These are phyloP conservation scores for Salix koriyanagi DNA, from an alignment of 345 rosid genomes.

Conservation along the genomic window DNA sequence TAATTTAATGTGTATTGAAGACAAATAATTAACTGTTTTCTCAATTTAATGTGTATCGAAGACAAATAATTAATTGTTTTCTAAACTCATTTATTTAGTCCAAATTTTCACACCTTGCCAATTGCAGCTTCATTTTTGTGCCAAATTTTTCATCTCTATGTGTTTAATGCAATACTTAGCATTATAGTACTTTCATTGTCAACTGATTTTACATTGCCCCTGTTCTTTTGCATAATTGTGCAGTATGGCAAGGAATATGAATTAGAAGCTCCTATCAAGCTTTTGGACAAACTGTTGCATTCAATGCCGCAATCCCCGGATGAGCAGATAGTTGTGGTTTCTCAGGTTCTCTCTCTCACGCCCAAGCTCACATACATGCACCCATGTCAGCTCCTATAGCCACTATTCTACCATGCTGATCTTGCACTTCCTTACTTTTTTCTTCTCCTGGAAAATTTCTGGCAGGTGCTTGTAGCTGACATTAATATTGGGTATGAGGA, in stretches of 20 bases:
- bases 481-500: slow-evolving; percentile 93
- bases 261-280: slow-evolving; percentile 92
- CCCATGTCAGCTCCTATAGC: neutral
- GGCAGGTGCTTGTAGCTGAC: slow-evolving; percentile 92
- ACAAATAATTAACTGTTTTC: neutral
- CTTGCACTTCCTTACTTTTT: neutral
- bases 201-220: neutral
- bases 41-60: neutral
- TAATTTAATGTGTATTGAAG: neutral
- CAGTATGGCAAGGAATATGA: slow-evolving; percentile 98
- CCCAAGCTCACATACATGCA: neutral
- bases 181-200: neutral
- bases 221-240: neutral
- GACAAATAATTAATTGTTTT: neutral
- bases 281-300: slow-evolving; percentile 85
- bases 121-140: neutral
- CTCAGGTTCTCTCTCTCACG: slow-evolving; percentile 50
- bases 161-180: neutral
- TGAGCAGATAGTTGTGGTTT: slow-evolving; percentile 88
- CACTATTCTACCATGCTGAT: neutral
- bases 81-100: neutral
- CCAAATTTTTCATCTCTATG: neutral
- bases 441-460: slow-evolving; percentile 4
- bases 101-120: neutral
- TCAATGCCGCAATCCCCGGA: slow-evolving; percentile 85